Percentiles rank a stretch among this genome's conserved stretches.
Evolutionary conservation across 1,284 basidiomycete genomes (phyloP).

Genomic region (Sanghuangporus baumii): DNA sequence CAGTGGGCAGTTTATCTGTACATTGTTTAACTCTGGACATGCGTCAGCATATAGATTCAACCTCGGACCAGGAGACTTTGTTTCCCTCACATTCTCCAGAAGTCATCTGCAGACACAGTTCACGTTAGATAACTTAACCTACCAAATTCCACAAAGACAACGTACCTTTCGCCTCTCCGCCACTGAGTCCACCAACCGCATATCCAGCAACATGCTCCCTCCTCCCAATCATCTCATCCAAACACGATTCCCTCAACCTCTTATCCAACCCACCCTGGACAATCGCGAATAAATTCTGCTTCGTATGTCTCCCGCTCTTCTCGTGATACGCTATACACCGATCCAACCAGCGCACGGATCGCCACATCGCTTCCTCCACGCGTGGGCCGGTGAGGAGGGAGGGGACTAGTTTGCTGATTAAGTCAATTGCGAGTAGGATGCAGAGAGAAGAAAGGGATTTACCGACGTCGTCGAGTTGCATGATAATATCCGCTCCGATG

Average conservation of each 20-base stretch:
- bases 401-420: constrained; percentile 43
- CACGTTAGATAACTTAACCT: too few relatives aligned
- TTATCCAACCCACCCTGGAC: constrained; percentile 79
- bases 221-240: constrained; percentile 75
- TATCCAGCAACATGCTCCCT: constrained; percentile 71
- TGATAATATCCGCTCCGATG: constrained; percentile 86
- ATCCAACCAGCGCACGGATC: constrained; percentile 81
- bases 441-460: constrained; percentile 12
- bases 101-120: too few relatives aligned
- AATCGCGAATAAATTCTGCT: constrained; percentile 82
- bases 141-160: too few relatives aligned
- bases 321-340: constrained; percentile 74
- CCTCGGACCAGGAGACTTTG: background rate
- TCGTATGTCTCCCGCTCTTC: constrained; percentile 50
- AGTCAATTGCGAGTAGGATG: background rate
- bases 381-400: constrained; percentile 70
- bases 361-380: constrained; percentile 77
- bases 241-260: constrained; percentile 61
- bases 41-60: constrained; percentile 19
- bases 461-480: constrained; percentile 90
- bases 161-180: constrained; percentile 86
- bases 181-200: constrained; percentile 79
- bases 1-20: constrained; percentile 63
- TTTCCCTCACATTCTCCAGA: constrained; percentile 72
- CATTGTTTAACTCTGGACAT: constrained; percentile 69